These are phyloP conservation scores for Starmerella roubikii DNA, from an alignment of 805 yeast genomes.

Conservation along the genomic window DNA sequence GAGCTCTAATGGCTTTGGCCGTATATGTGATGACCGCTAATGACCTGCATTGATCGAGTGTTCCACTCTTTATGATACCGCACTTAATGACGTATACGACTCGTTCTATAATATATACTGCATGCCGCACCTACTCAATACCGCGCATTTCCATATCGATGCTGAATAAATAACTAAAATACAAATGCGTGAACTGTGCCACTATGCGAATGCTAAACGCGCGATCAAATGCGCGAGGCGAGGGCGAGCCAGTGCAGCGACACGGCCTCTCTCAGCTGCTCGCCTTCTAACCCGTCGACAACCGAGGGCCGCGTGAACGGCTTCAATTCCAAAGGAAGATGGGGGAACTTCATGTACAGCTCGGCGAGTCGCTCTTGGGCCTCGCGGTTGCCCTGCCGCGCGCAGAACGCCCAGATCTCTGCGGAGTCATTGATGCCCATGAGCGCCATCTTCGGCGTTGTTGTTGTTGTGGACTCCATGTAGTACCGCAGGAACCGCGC, in stretches of 20 bases:
- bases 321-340: slow-evolving; percentile 16
- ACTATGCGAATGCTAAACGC: no score
- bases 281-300: slow-evolving; percentile 16
- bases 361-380: slow-evolving; percentile 21
- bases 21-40: no score
- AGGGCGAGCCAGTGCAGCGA: slow-evolving; percentile 19
- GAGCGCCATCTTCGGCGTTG: slow-evolving; percentile 17
- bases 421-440: slow-evolving; percentile 22
- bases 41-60: no score
- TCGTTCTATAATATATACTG: no score
- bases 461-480: slow-evolving; percentile 15
- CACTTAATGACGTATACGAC: no score
- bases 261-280: slow-evolving; percentile 15
- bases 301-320: slow-evolving; percentile 18
- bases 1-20: no score
- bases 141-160: no score
- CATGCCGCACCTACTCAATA: no score
- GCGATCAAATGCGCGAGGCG: slow-evolving; percentile 8
- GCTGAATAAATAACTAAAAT: background rate
- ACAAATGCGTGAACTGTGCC: no score
- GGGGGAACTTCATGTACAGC: slow-evolving; percentile 17
- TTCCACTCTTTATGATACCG: no score
- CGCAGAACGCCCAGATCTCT: slow-evolving; percentile 22
- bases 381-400: slow-evolving; percentile 19
- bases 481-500: slow-evolving; percentile 19